Evolutionary conservation across 345 rosid genomes (phyloP), one percentile per base, ranked within the genome.

Genomic region (Clarkia xantiana): DNA sequence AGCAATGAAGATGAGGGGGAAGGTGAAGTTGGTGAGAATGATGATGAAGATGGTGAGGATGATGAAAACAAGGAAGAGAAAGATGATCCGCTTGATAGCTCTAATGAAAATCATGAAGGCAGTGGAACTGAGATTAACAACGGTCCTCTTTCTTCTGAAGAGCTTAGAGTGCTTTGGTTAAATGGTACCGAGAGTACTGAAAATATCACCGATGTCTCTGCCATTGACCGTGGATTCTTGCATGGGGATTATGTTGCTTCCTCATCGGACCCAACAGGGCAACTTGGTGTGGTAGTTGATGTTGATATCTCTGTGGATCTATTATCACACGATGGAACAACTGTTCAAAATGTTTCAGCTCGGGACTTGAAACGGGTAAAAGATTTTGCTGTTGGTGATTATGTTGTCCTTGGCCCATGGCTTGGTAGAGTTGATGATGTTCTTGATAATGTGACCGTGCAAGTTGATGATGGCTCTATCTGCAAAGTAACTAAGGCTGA

Each of bases 361-460:
- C 85, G 64, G 70, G 62, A 78, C 42, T 62, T 93, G 79, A 76
- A 62, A 61, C 99, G 99, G 1, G 94, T 93, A 47, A 82, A 90
- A 69, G 96, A 80, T 60, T 82, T 93, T 48, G 58, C 77, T 49
- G 72, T 75, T 54, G 98, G 96, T 47, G 98, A 91, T 70, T 78
- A 78, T 71, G 94, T 87, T 60, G 82, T 86, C 61, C 74, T 72
- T 62, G 94, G 94, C 39, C 90, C 98, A 10, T 91, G 98, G 96
- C 61, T 91, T 48, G 96, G 98, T 60, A 76, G 94, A 72, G 67
- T 91, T 61, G 86, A 84, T 75, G 98, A 87, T 67, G 81, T 86
- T 56, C 62, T 75, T 64, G 98, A 91, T 69, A 84, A 86, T 67
- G 95, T 91, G 60, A 91, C 89, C 34, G 96, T 91, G 57, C 66